Conservation (phyloP, 176 grass and related monocot genomes). For the Bolboschoenus planiculmis region DNA sequence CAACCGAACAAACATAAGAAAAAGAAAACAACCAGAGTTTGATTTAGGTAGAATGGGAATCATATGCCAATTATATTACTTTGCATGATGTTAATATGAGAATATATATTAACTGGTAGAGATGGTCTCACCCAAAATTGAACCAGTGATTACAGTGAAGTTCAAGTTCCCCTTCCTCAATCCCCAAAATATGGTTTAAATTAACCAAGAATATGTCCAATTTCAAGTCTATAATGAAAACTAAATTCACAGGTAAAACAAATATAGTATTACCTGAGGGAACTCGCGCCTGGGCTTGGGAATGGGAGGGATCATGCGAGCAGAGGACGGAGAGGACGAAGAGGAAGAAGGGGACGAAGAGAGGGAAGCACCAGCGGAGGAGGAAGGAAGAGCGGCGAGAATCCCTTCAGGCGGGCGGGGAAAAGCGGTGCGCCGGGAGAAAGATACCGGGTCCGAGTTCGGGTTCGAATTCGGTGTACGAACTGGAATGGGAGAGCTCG, state of each 20-base stretch:
- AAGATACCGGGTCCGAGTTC: constrained; percentile 5
- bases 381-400: constrained; percentile 41
- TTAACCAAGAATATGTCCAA: neutral
- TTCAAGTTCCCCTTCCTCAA: neutral
- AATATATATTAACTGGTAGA: neutral
- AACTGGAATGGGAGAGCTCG: constrained; percentile 5
- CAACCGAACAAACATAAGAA: neutral
- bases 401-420: constrained; percentile 54
- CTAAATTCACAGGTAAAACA: neutral
- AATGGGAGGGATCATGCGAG: constrained; percentile 57
- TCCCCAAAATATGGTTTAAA: neutral
- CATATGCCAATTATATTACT: neutral
- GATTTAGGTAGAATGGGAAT: neutral
- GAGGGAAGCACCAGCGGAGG: constrained; percentile 25
- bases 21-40: neutral
- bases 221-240: neutral
- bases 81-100: neutral
- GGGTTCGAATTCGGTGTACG: constrained; percentile 22
- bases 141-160: neutral
- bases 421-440: constrained; percentile 22
- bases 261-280: constrained; percentile 14
- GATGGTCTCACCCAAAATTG: neutral
- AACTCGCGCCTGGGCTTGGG: constrained; percentile 39
- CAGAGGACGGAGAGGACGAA: constrained; percentile 37
- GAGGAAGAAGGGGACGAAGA: constrained; percentile 43